Conservation (phyloP, 164 flowering plant species). For the Magnolia changhungtana region DNA sequence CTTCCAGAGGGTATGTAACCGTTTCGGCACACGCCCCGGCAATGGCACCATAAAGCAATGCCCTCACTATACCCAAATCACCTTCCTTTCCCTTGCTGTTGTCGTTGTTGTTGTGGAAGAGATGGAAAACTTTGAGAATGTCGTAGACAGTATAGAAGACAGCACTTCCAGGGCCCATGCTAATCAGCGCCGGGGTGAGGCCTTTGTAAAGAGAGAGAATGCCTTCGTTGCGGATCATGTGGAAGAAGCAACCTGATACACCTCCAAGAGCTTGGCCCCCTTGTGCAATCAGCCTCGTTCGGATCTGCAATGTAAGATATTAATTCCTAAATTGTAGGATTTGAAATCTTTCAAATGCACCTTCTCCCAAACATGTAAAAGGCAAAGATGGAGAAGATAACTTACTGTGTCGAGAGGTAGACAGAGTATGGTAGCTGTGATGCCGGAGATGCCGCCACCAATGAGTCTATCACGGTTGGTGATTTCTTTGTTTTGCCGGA, state of each 20-base stretch:
- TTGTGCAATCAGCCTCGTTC: slow-evolving; percentile 17
- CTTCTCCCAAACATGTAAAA: too few species aligned
- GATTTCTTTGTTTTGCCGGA: slow-evolving; percentile 4
- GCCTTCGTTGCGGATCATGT: slow-evolving; percentile 18
- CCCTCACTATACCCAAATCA: slow-evolving; percentile 9
- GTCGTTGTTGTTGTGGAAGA: neutral
- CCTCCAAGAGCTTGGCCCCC: slow-evolving; percentile 20
- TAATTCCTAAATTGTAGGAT: too few species aligned
- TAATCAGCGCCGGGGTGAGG: slow-evolving; percentile 19
- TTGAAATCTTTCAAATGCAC: too few species aligned
- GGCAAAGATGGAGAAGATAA: neutral
- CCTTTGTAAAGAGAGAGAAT: slow-evolving; percentile 20
- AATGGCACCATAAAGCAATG: slow-evolving; percentile 14
- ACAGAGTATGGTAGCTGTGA: slow-evolving; percentile 17
- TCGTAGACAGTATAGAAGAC: slow-evolving; percentile 15
- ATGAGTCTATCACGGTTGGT: slow-evolving; percentile 16
- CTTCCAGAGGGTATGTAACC: slow-evolving; percentile 19
- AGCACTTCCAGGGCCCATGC: slow-evolving; percentile 18
- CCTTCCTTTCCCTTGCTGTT: neutral
- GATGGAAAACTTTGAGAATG: slow-evolving; percentile 17
- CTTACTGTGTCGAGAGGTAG: slow-evolving; percentile 17
- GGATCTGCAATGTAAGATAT: slow-evolving; percentile 10
- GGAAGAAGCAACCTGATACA: slow-evolving; percentile 8
- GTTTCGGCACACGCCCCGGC: slow-evolving; percentile 18
- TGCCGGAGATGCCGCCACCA: slow-evolving; percentile 17